A percentile compares a stretch with the other conserved stretches of the same genome.
Evolutionary conservation across 352 stramenopile species (phyloP).

Genomic region (Pythium biforme): DNA sequence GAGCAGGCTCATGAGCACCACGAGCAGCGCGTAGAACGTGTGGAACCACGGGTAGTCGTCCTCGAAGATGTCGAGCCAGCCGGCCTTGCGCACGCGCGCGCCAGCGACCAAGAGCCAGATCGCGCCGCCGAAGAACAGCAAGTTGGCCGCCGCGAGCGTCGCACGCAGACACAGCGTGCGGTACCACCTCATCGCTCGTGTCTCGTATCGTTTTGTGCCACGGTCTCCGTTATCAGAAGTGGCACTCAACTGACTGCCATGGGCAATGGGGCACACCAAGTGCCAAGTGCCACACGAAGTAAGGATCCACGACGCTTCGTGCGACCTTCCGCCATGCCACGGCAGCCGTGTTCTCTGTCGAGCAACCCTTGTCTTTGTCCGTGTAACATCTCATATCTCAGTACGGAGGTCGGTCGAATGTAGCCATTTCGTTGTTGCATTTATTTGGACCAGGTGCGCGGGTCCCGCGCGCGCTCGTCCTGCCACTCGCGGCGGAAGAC

Average conservation of each 20-base stretch:
- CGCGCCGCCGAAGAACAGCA: conserved; percentile 26
- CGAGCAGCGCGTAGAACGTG: conserved; percentile 18
- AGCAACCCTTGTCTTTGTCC: neutral
- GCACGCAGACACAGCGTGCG: conserved; percentile 14
- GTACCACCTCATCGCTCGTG: conserved; percentile 13
- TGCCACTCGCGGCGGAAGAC: conserved; percentile 71
- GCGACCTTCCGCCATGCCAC: neutral
- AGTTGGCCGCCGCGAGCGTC: conserved; percentile 22
- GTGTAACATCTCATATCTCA: conserved; percentile 3
- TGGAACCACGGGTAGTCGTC: conserved; percentile 34
- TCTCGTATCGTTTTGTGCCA: neutral
- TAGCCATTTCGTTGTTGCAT: neutral
- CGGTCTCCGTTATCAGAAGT: neutral
- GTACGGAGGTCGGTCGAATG: conserved; percentile 1
- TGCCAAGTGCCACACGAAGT: too few species aligned
- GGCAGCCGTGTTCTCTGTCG: neutral
- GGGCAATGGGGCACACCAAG: too few species aligned
- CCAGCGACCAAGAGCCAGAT: conserved; percentile 16
- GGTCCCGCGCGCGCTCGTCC: conserved; percentile 60
- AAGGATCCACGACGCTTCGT: neutral
- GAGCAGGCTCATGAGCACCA: conserved; percentile 21
- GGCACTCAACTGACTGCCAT: neutral
- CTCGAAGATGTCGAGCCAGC: conserved; percentile 32
- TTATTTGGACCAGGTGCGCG: conserved; percentile 51
- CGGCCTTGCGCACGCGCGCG: conserved; percentile 19